Evolutionary conservation across 2,329 filamentous ascomycete species (phyloP).

Genomic region (Remersonia thermophila): DNA sequence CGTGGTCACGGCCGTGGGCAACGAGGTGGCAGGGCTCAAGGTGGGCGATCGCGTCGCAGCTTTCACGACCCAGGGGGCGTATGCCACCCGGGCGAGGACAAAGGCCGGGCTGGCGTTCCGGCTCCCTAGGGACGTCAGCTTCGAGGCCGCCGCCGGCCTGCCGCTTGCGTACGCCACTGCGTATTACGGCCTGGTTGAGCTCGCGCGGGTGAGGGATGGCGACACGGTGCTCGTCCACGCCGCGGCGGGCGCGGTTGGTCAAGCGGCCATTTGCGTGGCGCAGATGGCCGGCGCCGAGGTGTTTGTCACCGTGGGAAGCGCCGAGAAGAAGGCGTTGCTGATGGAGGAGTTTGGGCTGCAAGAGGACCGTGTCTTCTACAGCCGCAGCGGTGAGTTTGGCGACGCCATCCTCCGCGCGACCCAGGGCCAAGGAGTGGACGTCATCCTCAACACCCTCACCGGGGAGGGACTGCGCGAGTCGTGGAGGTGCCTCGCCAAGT

Average conservation of each 20-base stretch:
- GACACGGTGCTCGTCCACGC: conserved; percentile 24
- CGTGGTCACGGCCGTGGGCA: conserved; percentile 20
- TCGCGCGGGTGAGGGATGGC: conserved; percentile 13
- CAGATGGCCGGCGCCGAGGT: conserved; percentile 23
- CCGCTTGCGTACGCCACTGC: conserved; percentile 27
- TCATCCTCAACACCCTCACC: conserved; percentile 30
- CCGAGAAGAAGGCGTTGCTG: conserved; percentile 26
- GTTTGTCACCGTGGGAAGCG: conserved; percentile 24
- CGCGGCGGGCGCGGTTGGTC: conserved; percentile 24
- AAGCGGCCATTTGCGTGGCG: conserved; percentile 22
- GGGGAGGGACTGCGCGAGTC: conserved; percentile 29
- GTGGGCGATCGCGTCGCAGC: conserved; percentile 27
- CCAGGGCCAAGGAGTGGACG: conserved; percentile 22
- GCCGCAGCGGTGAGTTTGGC: conserved; percentile 23
- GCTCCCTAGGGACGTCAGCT: conserved; percentile 26
- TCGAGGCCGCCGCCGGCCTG: conserved; percentile 28
- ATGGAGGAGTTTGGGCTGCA: conserved; percentile 20
- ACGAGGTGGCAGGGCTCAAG: conserved; percentile 15
- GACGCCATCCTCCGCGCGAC: conserved; percentile 20
- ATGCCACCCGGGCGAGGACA: conserved; percentile 23
- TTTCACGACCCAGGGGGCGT: conserved; percentile 22
- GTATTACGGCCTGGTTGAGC: conserved; percentile 16
- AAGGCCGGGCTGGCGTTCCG: conserved; percentile 21
- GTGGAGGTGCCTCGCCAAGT: conserved; percentile 27
- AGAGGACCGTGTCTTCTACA: conserved; percentile 23